phyloP scores from a whole-genome alignment of 768 basidiomycete genomes.

The Trichaptum fuscoviolaceum region DNA sequence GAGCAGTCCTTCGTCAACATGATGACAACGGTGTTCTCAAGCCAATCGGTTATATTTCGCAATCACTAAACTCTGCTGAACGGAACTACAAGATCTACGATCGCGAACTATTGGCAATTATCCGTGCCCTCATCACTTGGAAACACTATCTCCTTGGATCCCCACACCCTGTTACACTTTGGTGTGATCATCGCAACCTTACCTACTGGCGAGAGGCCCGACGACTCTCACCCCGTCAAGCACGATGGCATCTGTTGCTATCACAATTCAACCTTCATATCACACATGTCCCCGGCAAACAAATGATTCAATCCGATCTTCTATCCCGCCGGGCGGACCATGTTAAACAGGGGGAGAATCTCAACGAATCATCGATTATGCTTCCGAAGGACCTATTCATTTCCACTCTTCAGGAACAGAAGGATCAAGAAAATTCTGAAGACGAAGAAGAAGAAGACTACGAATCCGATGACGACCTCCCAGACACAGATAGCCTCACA shows the following conservation, averaged over 20 bases:
- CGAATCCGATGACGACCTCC: too few relatives aligned
- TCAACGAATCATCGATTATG: background rate
- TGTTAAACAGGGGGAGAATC: constrained; percentile 4
- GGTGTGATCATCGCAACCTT: constrained; percentile 28
- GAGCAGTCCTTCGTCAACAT: constrained; percentile 24
- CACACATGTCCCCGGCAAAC: background rate
- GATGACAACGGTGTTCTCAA: constrained; percentile 19
- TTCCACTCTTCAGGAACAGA: too few relatives aligned
- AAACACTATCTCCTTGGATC: constrained; percentile 21
- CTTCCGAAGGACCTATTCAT: too few relatives aligned
- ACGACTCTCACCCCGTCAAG: constrained; percentile 26
- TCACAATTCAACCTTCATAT: constrained; percentile 15
- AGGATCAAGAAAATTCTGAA: too few relatives aligned
- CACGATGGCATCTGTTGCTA: constrained; percentile 22
- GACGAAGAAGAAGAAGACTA: too few relatives aligned
- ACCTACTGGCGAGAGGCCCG: constrained; percentile 20
- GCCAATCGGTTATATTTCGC: constrained; percentile 13
- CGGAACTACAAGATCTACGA: constrained; percentile 38
- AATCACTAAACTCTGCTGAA: constrained; percentile 23
- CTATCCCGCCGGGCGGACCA: constrained; percentile 5
- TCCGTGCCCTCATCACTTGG: constrained; percentile 28
- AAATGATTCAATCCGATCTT: background rate
- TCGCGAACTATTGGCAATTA: constrained; percentile 44
- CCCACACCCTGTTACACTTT: constrained; percentile 14
- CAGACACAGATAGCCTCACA: too few relatives aligned